Percentiles rank a stretch among this genome's conserved stretches.
phyloP scores from a whole-genome alignment of 2,329 filamentous ascomycete genomes.

The Curvularia sp. region DNA sequence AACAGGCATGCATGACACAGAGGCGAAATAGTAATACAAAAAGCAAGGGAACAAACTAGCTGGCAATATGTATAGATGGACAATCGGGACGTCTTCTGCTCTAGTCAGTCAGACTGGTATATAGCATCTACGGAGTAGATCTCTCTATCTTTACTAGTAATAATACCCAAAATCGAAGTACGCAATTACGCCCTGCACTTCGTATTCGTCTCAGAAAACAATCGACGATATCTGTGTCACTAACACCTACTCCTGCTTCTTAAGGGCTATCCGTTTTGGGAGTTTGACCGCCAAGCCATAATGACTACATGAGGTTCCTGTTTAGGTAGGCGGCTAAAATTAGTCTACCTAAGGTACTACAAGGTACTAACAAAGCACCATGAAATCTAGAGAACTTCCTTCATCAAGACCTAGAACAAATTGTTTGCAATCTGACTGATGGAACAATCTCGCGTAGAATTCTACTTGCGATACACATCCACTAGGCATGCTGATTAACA shows the following conservation, averaged over 20 bases:
- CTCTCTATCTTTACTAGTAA: neutral
- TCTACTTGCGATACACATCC: neutral
- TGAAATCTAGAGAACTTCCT: neutral
- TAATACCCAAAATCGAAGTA: neutral
- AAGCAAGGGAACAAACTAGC: constrained; percentile 9
- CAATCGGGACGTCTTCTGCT: constrained; percentile 4
- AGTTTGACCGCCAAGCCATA: neutral
- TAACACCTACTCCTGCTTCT: neutral
- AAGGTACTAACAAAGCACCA: neutral
- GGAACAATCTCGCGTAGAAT: neutral
- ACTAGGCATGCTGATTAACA: neutral
- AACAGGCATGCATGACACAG: constrained; percentile 5
- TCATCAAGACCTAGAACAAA: neutral
- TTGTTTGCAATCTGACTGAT: neutral
- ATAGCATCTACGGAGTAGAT: neutral
- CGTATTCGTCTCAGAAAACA: neutral
- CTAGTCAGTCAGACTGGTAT: neutral
- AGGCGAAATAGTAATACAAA: constrained; percentile 1
- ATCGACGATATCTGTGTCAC: neutral
- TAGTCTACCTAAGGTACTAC: too few relatives aligned
- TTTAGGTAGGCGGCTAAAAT: neutral
- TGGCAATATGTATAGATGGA: constrained; percentile 12
- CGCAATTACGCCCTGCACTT: neutral
- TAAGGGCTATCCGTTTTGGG: neutral
- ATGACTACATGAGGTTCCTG: neutral